These are phyloP conservation scores for Herpetospermum pedunculosum DNA, from an alignment of 306 rosid genomes.

Conservation along the genomic window DNA sequence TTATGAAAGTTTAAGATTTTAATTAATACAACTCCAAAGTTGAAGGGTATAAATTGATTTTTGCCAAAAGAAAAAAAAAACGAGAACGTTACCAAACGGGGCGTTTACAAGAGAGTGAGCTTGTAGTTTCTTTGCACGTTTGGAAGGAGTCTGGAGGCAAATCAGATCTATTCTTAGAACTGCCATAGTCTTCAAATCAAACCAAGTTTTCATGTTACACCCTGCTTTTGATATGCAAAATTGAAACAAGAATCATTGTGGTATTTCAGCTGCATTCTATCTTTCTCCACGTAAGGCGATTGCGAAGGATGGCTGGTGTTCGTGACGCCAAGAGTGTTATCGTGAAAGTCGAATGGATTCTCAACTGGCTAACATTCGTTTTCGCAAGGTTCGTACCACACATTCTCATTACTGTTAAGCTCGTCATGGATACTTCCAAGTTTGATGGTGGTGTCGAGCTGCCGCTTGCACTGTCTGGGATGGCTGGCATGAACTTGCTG, in stretches of 20 bases:
- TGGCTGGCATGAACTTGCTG: conserved; percentile 81
- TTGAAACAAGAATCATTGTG: conserved; percentile 14
- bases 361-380: conserved; percentile 61
- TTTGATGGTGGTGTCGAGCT: conserved; percentile 71
- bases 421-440: conserved; percentile 56
- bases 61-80: too few species aligned
- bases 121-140: not conserved
- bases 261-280: conserved; percentile 75
- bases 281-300: conserved; percentile 69
- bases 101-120: not conserved
- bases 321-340: conserved; percentile 33
- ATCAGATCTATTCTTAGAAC: not conserved
- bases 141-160: not conserved
- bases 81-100: too few species aligned
- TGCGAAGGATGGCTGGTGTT: conserved; percentile 72
- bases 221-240: not conserved
- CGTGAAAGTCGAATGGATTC: conserved; percentile 76
- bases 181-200: not conserved
- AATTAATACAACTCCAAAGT: too few species aligned
- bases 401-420: conserved; percentile 69
- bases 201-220: not conserved
- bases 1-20: too few species aligned
- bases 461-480: conserved; percentile 78
- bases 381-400: conserved; percentile 56
- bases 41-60: too few species aligned